These are phyloP conservation scores for Hyphopichia burtonii DNA, from an alignment of 1,139 yeast species.

Conservation along the genomic window DNA sequence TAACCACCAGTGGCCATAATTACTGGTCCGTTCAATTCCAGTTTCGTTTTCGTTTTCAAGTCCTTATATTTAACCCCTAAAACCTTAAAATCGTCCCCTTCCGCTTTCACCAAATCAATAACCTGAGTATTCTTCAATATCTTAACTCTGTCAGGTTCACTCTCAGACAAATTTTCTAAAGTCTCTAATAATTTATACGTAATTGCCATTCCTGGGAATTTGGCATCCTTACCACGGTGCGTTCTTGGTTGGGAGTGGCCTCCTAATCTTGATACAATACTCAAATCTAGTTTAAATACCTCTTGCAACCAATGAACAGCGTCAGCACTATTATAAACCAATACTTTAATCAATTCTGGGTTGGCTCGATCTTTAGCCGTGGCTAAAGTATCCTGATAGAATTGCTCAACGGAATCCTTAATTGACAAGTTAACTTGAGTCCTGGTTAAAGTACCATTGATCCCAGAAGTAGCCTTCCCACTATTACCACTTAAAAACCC, in stretches of 20 bases:
- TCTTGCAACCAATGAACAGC: constrained; percentile 76
- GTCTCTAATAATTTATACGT: constrained; percentile 59
- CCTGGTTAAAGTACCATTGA: constrained; percentile 69
- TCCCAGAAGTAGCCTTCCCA: constrained; percentile 80
- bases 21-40: constrained; percentile 51
- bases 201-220: constrained; percentile 76
- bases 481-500: constrained; percentile 74
- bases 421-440: constrained; percentile 55
- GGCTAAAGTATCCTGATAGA: constrained; percentile 62
- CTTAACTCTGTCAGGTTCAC: constrained; percentile 50
- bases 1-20: constrained; percentile 82
- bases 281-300: constrained; percentile 56
- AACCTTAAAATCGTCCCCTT: constrained; percentile 24
- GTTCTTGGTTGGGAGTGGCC: constrained; percentile 77
- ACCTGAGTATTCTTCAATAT: constrained; percentile 58
- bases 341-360: constrained; percentile 49
- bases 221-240: constrained; percentile 66
- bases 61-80: constrained; percentile 51
- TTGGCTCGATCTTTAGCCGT: constrained; percentile 67
- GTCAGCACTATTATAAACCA: constrained; percentile 52
- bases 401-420: constrained; percentile 56
- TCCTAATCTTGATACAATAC: constrained; percentile 68
- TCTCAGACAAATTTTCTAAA: constrained; percentile 48
- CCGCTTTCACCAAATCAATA: constrained; percentile 45
- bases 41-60: constrained; percentile 31